Conservation (phyloP, 2,329 filamentous ascomycete species). For the Neofusicoccum umdonicola region DNA sequence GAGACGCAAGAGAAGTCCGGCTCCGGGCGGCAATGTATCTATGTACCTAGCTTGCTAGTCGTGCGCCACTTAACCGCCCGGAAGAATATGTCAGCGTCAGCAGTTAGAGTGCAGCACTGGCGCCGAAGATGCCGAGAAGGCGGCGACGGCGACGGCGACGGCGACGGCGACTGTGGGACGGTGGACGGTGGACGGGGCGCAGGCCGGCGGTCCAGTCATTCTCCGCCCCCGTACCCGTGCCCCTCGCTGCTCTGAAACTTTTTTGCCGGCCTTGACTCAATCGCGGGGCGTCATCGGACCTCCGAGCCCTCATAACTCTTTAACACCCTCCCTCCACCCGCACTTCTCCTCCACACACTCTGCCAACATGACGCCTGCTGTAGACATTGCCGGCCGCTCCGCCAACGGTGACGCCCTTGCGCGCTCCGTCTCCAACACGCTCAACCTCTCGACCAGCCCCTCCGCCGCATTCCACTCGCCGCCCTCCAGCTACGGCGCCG, state of each 20-base stretch:
- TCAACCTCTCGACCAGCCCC: slow-evolving; percentile 73
- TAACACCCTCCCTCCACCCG: not conserved
- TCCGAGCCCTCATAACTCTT: not conserved
- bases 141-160: too few species aligned
- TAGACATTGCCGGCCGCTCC: slow-evolving; percentile 32
- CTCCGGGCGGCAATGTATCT: not conserved
- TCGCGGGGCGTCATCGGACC: not conserved
- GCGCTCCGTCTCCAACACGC: slow-evolving; percentile 56
- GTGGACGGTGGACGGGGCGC: not conserved
- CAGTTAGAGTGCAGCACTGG: not conserved
- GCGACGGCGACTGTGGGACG: not conserved
- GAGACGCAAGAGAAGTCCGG: not conserved
- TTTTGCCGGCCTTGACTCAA: slow-evolving; percentile 1
- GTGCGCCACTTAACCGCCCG: not conserved
- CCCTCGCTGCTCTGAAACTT: not conserved
- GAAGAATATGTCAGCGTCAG: not conserved
- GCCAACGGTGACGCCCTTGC: slow-evolving; percentile 29
- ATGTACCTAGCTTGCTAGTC: not conserved
- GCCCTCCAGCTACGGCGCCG: slow-evolving; percentile 56
- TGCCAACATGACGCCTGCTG: slow-evolving; percentile 34
- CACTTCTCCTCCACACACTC: not conserved
- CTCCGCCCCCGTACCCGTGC: too few species aligned
- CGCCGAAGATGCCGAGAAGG: slow-evolving; percentile 1
- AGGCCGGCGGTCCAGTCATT: not conserved
- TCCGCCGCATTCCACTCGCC: slow-evolving; percentile 72